Evolutionary conservation across 2,329 filamentous ascomycete genomes (phyloP).

Genomic region (Colletotrichum salicis): DNA sequence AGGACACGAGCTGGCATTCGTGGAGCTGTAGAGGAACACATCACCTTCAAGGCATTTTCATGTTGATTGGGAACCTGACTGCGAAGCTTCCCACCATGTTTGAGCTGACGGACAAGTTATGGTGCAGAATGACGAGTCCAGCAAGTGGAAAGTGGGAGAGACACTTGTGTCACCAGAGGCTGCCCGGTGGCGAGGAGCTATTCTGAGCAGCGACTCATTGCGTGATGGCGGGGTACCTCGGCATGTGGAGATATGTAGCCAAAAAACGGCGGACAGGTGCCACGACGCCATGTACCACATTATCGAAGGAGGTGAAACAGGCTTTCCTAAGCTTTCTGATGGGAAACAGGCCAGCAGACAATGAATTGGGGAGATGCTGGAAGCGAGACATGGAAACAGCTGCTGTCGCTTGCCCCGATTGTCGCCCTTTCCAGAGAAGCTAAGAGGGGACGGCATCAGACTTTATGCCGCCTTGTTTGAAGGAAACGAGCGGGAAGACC

Average conservation of each 20-base stretch:
- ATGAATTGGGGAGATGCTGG: slow-evolving; percentile 27
- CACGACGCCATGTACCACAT: slow-evolving; percentile 12
- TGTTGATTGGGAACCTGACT: background rate
- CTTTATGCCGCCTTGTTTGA: slow-evolving; percentile 32
- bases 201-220: slow-evolving; percentile 10
- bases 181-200: slow-evolving; percentile 25
- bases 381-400: slow-evolving; percentile 13
- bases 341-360: slow-evolving; percentile 20
- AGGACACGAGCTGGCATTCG: background rate
- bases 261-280: background rate
- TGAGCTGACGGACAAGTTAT: background rate
- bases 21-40: background rate
- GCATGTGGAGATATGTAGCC: slow-evolving; percentile 12
- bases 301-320: slow-evolving; percentile 24
- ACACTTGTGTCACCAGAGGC: slow-evolving; percentile 7
- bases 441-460: slow-evolving; percentile 6
- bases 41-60: background rate
- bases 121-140: slow-evolving; percentile 10
- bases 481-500: slow-evolving; percentile 21
- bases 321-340: slow-evolving; percentile 21
- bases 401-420: slow-evolving; percentile 17
- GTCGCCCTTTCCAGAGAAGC: background rate
- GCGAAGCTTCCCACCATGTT: slow-evolving; percentile 14
- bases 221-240: slow-evolving; percentile 19
- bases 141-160: slow-evolving; percentile 23